Percentiles rank a stretch among this genome's conserved stretches.
phyloP scores from a whole-genome alignment of 2,329 filamentous ascomycete genomes.

The Purpureocillium takamizusanense region DNA sequence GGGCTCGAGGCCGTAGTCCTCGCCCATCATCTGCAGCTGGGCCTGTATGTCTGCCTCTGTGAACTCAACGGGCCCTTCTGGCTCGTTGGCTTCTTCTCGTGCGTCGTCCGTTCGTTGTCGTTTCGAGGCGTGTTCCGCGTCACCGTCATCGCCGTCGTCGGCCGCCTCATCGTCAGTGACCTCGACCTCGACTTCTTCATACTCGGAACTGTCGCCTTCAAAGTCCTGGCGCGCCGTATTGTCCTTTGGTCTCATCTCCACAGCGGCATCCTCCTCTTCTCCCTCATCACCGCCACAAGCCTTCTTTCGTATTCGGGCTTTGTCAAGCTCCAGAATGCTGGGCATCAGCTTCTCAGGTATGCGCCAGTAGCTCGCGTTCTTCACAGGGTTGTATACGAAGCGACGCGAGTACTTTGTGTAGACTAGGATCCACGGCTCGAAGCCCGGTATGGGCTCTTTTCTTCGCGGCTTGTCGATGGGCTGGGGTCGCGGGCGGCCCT shows the following conservation, averaged over 20 bases:
- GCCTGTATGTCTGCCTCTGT: conserved; percentile 91
- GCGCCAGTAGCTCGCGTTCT: conserved; percentile 89
- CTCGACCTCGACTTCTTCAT: conserved; percentile 59
- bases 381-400: conserved; percentile 82
- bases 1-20: conserved; percentile 70
- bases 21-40: conserved; percentile 82
- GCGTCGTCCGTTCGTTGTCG: conserved; percentile 47
- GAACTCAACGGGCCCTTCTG: conserved; percentile 61
- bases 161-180: conserved; percentile 45
- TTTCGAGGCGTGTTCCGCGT: conserved; percentile 45
- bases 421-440: conserved; percentile 84
- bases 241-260: conserved; percentile 8
- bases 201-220: conserved; percentile 55
- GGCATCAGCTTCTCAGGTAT: conserved; percentile 82
- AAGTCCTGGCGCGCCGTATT: conserved; percentile 19
- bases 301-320: conserved; percentile 57
- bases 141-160: conserved; percentile 28
- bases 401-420: conserved; percentile 81
- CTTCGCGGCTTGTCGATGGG: conserved; percentile 73
- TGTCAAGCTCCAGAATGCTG: conserved; percentile 64
- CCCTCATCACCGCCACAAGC: conserved; percentile 19
- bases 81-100: conserved; percentile 43
- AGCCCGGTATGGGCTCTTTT: conserved; percentile 69
- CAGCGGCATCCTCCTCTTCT: neutral
- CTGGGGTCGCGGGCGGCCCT: conserved; percentile 55